Evolutionary conservation across 345 rosid genomes (phyloP).

Genomic region (Lenwebbia sp.): DNA sequence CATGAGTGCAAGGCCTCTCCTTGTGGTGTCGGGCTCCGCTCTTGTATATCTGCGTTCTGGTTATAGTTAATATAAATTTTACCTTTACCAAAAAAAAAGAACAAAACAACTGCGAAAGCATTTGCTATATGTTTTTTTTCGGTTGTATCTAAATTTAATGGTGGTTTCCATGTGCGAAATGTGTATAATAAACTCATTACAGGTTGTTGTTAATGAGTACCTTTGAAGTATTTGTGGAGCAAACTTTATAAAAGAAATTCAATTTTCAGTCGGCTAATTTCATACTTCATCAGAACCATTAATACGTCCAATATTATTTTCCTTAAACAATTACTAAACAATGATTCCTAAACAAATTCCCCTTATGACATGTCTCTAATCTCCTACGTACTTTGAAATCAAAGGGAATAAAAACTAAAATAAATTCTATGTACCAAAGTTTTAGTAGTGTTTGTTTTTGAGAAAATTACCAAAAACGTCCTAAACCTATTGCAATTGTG

Average conservation of each 20-base stretch:
- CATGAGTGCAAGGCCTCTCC: no score
- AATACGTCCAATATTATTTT: background rate
- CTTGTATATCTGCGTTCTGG: no score
- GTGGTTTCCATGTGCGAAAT: background rate
- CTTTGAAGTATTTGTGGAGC: background rate
- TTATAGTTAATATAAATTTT: no score
- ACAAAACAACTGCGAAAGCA: no score
- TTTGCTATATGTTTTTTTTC: background rate
- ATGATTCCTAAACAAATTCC: background rate
- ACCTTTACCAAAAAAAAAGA: no score
- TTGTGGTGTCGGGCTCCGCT: no score
- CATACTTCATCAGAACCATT: background rate
- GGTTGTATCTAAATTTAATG: background rate
- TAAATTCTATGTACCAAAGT: background rate
- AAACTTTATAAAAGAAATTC: background rate
- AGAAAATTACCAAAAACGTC: no score
- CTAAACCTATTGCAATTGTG: no score
- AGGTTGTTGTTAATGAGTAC: accelerated
- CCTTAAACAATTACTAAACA: background rate
- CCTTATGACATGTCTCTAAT: background rate
- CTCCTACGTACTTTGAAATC: background rate
- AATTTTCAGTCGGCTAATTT: background rate
- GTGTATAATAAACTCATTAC: background rate
- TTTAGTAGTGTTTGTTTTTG: background rate
- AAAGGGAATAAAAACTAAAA: background rate